A percentile compares a stretch with the other conserved stretches of the same genome.
phyloP scores from a whole-genome alignment of 1,284 basidiomycete genomes.

The Naganishia sp. region DNA sequence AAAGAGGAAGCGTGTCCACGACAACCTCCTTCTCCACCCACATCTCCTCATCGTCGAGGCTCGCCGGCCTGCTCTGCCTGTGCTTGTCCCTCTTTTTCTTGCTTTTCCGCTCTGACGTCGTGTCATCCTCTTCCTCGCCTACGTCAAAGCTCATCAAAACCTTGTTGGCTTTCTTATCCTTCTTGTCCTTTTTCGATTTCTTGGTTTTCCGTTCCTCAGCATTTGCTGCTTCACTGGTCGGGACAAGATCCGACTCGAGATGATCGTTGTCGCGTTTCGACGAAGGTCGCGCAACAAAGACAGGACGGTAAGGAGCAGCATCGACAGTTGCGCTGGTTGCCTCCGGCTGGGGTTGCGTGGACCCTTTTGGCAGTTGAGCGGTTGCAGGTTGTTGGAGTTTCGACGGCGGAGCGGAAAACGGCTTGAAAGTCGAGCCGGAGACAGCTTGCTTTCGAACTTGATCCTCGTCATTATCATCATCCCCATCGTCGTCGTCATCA shows the following conservation, averaged over 20 bases:
- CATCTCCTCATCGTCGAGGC: conserved; percentile 55
- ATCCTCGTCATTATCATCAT: conserved; percentile 43
- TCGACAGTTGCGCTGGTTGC: conserved; percentile 4
- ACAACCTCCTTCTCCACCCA: conserved; percentile 56
- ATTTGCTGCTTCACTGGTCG: conserved; percentile 7
- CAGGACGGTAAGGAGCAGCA: conserved; percentile 33
- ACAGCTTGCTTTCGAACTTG: too few relatives aligned
- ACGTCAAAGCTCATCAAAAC: conserved; percentile 68
- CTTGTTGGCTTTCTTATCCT: conserved; percentile 50
- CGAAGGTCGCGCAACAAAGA: conserved; percentile 27
- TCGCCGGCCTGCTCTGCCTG: conserved; percentile 39
- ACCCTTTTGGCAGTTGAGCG: conserved; percentile 5
- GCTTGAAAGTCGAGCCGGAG: background rate
- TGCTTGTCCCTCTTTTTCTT: conserved; percentile 37
- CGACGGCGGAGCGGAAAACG: conserved; percentile 20
- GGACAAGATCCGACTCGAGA: conserved; percentile 29
- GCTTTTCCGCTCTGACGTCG: conserved; percentile 37
- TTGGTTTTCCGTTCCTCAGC: conserved; percentile 39
- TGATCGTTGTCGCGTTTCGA: conserved; percentile 4
- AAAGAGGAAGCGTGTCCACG: conserved; percentile 6
- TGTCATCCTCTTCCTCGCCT: conserved; percentile 59
- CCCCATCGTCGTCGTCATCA: conserved; percentile 74
- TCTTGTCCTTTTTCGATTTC: conserved; percentile 55
- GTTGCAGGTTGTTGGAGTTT: conserved; percentile 12
- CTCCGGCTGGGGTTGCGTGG: conserved; percentile 14